Base-by-base conservation (phyloP, 2,329 filamentous ascomycete genomes). In the Penicillium sp. region DNA sequence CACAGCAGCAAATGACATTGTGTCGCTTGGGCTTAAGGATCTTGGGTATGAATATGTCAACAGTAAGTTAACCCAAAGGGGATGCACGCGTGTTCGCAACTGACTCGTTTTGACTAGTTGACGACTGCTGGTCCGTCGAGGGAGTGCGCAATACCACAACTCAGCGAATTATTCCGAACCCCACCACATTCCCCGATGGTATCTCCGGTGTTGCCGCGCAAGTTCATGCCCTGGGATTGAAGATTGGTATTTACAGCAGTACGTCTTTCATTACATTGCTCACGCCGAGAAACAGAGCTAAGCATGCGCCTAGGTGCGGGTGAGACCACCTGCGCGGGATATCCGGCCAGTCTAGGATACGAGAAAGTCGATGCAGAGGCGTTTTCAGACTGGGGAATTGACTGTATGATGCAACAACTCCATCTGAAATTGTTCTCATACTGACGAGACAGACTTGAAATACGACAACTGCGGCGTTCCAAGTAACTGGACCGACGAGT, bases 161-260 rank as follows among this genome's bases (percentile, higher is more conserved):
- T 0, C 63, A 74, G 1, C 71, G 79, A 41, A 75, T 85, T 5
- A 68, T 80, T 3, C 76, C 80, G 0, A 79, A 86, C 61, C 68
- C 71, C 0, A 66, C 61, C 3, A 83, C 80, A 55, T 89, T 88
- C 56, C 86, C 86, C 0, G 72, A 79, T 19, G 86, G 86, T 0
- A 85, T 89, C 58, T 76, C 76, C 9, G 78, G 80, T 0, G 69
- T 82, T 1, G 84, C 84, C 1, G 71, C 81, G 24, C 66, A 81
- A 55, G 77, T 88, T 21, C 86, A 88, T 58, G 71, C 63, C 2
- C 64, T 85, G 59, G 84, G 83, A 2, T 65, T 89, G 45, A 88
- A 88, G 66, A 73, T 87, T 10, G 86, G 86, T 1, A 86, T 89
- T 56, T 89, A 89, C 65, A 81, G 81, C 62, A 81, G 80, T 67